Evolutionary conservation across 495 filamentous ascomycete genomes (phyloP), one percentile per base, ranked within the genome.

Genomic region (Aspergillus ellipticus): DNA sequence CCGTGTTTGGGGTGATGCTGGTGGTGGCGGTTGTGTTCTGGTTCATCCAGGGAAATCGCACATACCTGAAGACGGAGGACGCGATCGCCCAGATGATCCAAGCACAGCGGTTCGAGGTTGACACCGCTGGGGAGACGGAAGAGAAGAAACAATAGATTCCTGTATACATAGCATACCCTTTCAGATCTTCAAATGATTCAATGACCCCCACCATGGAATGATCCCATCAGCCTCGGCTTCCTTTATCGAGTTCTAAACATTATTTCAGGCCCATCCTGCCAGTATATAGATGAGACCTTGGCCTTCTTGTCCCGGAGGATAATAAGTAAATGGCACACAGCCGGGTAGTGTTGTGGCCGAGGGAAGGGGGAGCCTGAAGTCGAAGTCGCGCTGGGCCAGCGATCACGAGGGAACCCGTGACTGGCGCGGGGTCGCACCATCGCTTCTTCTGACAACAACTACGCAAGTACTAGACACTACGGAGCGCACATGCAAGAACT

Each of bases 1-100:
- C 66, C 0, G 75, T 78, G 11, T 79, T 77, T 58, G 76, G 76
- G 3, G 74, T 77, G 7, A 79, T 79, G 76, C 61, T 78, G 33
- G 68, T 75, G 2, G 73, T 77, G 50, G 58, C 75, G 1, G 21
- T 75, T 7, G 65, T 61, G 4, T 78, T 78, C 51, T 78, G 75
- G 75, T 67, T 70, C 37, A 6, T 78, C 2, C 61, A 67, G 35
- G 75, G 75, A 0, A 60, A 57, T 24, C 53, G 56, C 4, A 74
- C 68, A 6, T 77, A 76, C 56, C 51, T 76, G 15, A 59, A 66
- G 55, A 75, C 74, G 5, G 72, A 77, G 48, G 70, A 75, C 58
- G 66, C 74, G 0, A 64, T 74, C 26, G 67, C 64, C 15, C 64
- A 71, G 42, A 76, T 77, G 69, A 62, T 75, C 31, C 61, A 70